A percentile compares a stretch with the other conserved stretches of the same genome.
These are phyloP conservation scores for Metrosideros polymorpha DNA, from an alignment of 441 rosid species.

Conservation along the genomic window DNA sequence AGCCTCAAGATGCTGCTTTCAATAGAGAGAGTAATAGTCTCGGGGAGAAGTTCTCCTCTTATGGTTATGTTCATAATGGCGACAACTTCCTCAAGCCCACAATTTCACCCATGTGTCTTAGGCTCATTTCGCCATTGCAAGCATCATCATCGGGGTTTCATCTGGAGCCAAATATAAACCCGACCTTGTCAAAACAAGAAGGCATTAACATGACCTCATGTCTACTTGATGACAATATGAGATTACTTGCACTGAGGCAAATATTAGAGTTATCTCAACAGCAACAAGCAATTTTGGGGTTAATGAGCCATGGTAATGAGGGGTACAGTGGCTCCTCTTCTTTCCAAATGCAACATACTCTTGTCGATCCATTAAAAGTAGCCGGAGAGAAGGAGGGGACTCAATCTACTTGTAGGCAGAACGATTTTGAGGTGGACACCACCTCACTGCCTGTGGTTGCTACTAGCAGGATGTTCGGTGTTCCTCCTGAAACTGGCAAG, in stretches of 20 bases:
- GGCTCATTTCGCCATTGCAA: conserved; percentile 13
- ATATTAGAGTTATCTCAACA: conserved; percentile 32
- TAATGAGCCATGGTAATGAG: conserved; percentile 1
- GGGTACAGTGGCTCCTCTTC: conserved; percentile 8
- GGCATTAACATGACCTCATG: conserved; percentile 1
- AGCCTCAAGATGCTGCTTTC: conserved; percentile 9
- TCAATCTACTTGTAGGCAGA: conserved; percentile 6
- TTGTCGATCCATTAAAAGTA: conserved; percentile 13
- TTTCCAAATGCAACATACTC: conserved; percentile 11
- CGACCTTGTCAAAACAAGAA: conserved; percentile 12
- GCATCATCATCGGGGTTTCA: conserved; percentile 9
- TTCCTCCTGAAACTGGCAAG: conserved; percentile 20
- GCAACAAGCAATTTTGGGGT: conserved; percentile 13
- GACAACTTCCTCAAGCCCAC: conserved; percentile 4
- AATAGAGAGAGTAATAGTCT: conserved; percentile 9
- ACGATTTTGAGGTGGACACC: conserved; percentile 9
- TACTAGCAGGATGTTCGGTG: conserved; percentile 1
- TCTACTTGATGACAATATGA: conserved; percentile 35
- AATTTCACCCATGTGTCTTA: conserved; percentile 5
- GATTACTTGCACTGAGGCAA: conserved; percentile 32
- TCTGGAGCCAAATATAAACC: conserved; percentile 8
- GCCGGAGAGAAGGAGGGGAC: conserved; percentile 11
- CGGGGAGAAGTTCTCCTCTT: conserved; percentile 10
- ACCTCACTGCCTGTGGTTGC: conserved; percentile 5
- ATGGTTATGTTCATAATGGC: conserved; percentile 13